A percentile compares a stretch with the other conserved stretches of the same genome.
These are phyloP conservation scores for Pulveroboletus sp. DNA, from an alignment of 768 basidiomycete species.

Conservation along the genomic window DNA sequence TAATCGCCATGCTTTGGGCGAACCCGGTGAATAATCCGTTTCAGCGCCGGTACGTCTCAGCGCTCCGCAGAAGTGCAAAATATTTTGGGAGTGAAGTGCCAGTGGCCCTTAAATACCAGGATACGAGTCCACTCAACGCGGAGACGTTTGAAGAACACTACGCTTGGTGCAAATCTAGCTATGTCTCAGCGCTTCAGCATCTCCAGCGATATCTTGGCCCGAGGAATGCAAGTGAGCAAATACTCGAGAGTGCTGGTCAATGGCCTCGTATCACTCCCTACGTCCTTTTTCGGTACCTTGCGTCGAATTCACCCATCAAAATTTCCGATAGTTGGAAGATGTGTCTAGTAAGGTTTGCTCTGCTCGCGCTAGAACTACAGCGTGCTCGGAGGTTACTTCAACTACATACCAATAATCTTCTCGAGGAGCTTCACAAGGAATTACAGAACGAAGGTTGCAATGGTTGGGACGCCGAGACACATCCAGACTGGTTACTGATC, in stretches of 20 bases:
- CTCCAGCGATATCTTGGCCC: conserved; percentile 12
- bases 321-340: conserved; percentile 26
- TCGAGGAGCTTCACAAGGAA: not conserved
- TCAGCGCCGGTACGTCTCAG: not conserved
- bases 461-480: not conserved
- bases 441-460: conserved; percentile 1
- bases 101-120: not conserved
- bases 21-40: not conserved
- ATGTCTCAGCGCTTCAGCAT: not conserved
- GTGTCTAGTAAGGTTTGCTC: conserved; percentile 26
- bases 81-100: not conserved
- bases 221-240: conserved; percentile 7
- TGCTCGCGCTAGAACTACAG: conserved; percentile 30
- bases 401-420: not conserved
- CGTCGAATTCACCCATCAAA: conserved; percentile 12
- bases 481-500: conserved; percentile 1
- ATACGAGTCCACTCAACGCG: not conserved
- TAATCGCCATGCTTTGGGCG: not conserved
- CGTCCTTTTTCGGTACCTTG: conserved; percentile 28
- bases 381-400: not conserved
- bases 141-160: conserved; percentile 2
- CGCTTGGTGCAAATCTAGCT: not conserved
- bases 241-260: conserved; percentile 16
- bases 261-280: conserved; percentile 36
- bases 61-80: not conserved